phyloP scores from a whole-genome alignment of 768 basidiomycete genomes.

The Tulasnella calospora region DNA sequence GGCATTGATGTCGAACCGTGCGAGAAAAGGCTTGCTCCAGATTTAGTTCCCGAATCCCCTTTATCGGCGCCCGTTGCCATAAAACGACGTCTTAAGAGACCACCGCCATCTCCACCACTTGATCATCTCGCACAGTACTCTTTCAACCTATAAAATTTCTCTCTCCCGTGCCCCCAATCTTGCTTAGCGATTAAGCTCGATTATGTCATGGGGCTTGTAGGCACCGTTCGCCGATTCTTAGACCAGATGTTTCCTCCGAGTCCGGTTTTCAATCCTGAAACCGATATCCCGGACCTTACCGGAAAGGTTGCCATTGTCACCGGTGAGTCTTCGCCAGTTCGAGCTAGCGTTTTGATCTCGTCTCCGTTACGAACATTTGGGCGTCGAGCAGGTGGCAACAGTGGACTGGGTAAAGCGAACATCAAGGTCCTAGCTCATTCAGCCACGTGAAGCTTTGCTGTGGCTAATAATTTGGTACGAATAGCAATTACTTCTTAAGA shows the following conservation, averaged over 20 bases:
- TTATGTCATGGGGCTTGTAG: neutral
- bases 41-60: too few relatives aligned
- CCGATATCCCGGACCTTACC: conserved; percentile 21
- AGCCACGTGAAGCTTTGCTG: neutral
- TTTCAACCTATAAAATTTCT: neutral
- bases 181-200: neutral
- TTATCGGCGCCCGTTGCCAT: too few relatives aligned
- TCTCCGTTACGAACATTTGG: neutral
- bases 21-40: neutral
- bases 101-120: too few relatives aligned
- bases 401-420: conserved; percentile 18
- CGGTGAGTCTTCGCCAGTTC: neutral
- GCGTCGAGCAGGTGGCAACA: conserved; percentile 19
- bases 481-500: conserved; percentile 18
- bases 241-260: conserved; percentile 12
- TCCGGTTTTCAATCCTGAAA: neutral
- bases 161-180: neutral
- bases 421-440: conserved; percentile 12
- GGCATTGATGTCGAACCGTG: neutral
- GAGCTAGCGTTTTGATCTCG: neutral
- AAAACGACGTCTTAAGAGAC: too few relatives aligned
- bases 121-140: neutral
- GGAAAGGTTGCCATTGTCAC: conserved; percentile 28
- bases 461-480: neutral
- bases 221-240: neutral